Conservation (phyloP, 169 alveolate species). For the Fabrea salina region DNA sequence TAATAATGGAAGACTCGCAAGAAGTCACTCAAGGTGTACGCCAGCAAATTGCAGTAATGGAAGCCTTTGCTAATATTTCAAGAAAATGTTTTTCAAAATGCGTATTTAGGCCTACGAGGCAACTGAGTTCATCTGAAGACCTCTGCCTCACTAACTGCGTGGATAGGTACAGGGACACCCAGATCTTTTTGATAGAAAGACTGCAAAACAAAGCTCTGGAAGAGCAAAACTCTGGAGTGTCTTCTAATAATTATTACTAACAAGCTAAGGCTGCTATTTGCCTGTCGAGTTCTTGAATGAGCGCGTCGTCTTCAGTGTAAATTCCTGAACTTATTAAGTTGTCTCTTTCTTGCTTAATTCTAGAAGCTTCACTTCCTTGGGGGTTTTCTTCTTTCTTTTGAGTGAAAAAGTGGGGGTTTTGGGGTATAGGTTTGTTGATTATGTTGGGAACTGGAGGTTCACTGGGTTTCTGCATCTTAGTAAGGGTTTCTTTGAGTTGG, state of each 20-base stretch:
- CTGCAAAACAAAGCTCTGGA: neutral
- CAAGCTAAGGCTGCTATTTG: slow-evolving; percentile 37
- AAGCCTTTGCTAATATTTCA: neutral
- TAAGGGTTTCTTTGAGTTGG: neutral
- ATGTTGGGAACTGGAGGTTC: slow-evolving; percentile 39
- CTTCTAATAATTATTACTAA: neutral
- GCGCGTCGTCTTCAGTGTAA: slow-evolving; percentile 55
- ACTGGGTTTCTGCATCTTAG: slow-evolving; percentile 3
- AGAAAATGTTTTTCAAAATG: slow-evolving; percentile 9
- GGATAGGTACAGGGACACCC: slow-evolving; percentile 11
- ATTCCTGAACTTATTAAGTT: slow-evolving; percentile 46
- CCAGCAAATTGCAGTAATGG: slow-evolving; percentile 13
- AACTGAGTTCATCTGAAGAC: neutral
- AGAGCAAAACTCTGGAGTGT: neutral
- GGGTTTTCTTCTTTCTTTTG: slow-evolving; percentile 32
- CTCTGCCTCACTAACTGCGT: slow-evolving; percentile 9
- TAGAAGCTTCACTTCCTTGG: slow-evolving; percentile 41
- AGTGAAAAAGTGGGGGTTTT: neutral
- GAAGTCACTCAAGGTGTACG: slow-evolving; percentile 13
- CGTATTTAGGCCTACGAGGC: neutral
- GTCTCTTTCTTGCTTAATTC: slow-evolving; percentile 52
- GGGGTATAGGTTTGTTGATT: neutral
- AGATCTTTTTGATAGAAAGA: slow-evolving; percentile 6
- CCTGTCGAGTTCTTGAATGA: slow-evolving; percentile 50
- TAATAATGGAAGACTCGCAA: no score